Percentiles rank a stretch among this genome's conserved stretches.
Conservation (phyloP, 2,329 filamentous ascomycete species). For the Periconia sp. region DNA sequence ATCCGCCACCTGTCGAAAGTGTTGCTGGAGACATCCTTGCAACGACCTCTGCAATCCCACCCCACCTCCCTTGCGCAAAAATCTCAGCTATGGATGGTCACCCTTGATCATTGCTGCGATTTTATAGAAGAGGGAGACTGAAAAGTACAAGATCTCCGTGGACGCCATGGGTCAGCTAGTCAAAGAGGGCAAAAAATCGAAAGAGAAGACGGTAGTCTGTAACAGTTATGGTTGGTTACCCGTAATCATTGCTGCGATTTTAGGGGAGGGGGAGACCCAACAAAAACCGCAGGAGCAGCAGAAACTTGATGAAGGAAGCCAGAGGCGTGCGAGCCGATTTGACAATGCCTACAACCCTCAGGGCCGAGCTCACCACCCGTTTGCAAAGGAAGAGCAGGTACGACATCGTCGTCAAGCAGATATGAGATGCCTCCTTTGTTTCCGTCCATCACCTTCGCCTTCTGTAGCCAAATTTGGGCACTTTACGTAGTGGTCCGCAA, state of each 20-base stretch:
- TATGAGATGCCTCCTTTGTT: no score
- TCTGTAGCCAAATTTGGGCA: no score
- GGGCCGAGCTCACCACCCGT: no score
- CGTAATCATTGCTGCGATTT: conserved; percentile 56
- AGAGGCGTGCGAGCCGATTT: conserved; percentile 11
- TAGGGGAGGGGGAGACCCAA: conserved; percentile 12
- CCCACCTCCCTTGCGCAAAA: background rate
- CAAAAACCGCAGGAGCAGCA: background rate
- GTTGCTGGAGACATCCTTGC: no score
- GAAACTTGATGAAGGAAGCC: background rate
- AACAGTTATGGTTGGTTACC: conserved; percentile 90
- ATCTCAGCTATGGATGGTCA: no score
- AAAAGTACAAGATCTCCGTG: conserved; percentile 54
- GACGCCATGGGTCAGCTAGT: conserved; percentile 74
- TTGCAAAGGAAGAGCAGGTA: no score
- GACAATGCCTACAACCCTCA: background rate
- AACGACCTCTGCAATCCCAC: conserved; percentile 11
- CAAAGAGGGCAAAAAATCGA: conserved; percentile 65
- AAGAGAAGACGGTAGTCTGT: conserved; percentile 65
- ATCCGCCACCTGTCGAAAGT: no score
- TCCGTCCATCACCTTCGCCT: no score
- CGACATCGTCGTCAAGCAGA: no score
- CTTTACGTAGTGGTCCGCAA: no score
- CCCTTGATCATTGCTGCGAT: no score
- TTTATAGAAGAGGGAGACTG: no score